These are phyloP conservation scores for Phoma herbarum DNA, from an alignment of 2,329 filamentous ascomycete species.

Conservation along the genomic window DNA sequence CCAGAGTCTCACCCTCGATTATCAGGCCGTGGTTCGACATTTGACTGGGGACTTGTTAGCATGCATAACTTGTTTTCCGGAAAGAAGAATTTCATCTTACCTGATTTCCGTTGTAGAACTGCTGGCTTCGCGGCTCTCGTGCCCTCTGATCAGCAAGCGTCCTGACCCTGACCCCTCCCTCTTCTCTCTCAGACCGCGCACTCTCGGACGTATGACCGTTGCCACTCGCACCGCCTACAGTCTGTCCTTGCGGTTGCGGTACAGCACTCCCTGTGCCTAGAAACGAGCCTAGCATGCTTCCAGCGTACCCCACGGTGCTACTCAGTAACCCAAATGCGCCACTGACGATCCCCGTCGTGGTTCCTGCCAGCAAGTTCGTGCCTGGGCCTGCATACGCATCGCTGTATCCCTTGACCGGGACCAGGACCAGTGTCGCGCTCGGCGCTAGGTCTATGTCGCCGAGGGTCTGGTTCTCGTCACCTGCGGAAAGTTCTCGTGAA, in stretches of 20 bases:
- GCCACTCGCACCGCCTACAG: slow-evolving; percentile 20
- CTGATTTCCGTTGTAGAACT: slow-evolving; percentile 92
- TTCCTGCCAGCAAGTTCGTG: slow-evolving; percentile 40
- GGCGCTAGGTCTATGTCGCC: slow-evolving; percentile 76
- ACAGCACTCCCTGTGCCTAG: slow-evolving; percentile 32
- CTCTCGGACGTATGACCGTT: slow-evolving; percentile 21
- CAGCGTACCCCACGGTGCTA: slow-evolving; percentile 45
- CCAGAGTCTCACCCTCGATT: neutral
- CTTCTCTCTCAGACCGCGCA: slow-evolving; percentile 20
- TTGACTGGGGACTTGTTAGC: slow-evolving; percentile 6
- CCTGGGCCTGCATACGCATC: slow-evolving; percentile 63
- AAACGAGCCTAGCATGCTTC: slow-evolving; percentile 44
- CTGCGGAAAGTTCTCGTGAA: slow-evolving; percentile 75
- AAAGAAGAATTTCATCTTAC: slow-evolving; percentile 56
- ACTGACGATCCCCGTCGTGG: slow-evolving; percentile 44
- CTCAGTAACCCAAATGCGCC: slow-evolving; percentile 48
- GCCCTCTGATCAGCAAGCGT: slow-evolving; percentile 58
- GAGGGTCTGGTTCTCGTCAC: slow-evolving; percentile 76
- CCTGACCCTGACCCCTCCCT: slow-evolving; percentile 52
- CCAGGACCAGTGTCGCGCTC: slow-evolving; percentile 82
- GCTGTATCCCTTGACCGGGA: slow-evolving; percentile 71
- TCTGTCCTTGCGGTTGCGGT: slow-evolving; percentile 22
- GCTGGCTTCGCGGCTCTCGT: slow-evolving; percentile 62
- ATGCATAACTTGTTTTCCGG: neutral
- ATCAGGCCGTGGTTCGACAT: slow-evolving; percentile 15